Conservation (phyloP, 371 early-diverging fungal genomes). For the Encephalitozoon cuniculi region DNA sequence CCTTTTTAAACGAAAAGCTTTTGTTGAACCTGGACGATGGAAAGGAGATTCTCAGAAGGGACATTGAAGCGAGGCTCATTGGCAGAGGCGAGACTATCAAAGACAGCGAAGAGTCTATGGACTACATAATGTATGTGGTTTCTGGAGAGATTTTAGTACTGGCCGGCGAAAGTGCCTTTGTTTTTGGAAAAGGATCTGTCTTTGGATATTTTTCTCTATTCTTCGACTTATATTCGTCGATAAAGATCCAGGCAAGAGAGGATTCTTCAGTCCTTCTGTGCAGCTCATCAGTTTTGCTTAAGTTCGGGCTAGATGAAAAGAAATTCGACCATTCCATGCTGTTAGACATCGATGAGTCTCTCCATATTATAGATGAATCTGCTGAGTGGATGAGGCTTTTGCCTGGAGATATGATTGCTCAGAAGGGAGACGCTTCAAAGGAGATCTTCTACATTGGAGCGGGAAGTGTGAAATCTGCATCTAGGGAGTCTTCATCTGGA, state of each 20-base stretch:
- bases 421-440: background rate
- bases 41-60: background rate
- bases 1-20: background rate
- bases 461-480: background rate
- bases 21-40: background rate
- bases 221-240: conserved; percentile 4
- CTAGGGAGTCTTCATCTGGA: background rate
- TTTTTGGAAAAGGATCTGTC: background rate
- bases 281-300: background rate
- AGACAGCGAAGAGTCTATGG: background rate
- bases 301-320: background rate
- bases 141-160: background rate
- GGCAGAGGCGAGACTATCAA: background rate
- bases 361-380: conserved; percentile 13
- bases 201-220: conserved; percentile 32
- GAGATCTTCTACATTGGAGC: background rate
- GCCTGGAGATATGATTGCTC: background rate
- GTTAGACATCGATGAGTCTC: background rate
- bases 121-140: background rate
- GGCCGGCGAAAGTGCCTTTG: background rate
- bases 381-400: conserved; percentile 14
- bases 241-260: background rate
- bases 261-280: background rate
- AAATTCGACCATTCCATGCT: background rate
- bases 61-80: background rate